phyloP scores from a whole-genome alignment of 75 land plant genomes.

The Sequoia sempervirens region DNA sequence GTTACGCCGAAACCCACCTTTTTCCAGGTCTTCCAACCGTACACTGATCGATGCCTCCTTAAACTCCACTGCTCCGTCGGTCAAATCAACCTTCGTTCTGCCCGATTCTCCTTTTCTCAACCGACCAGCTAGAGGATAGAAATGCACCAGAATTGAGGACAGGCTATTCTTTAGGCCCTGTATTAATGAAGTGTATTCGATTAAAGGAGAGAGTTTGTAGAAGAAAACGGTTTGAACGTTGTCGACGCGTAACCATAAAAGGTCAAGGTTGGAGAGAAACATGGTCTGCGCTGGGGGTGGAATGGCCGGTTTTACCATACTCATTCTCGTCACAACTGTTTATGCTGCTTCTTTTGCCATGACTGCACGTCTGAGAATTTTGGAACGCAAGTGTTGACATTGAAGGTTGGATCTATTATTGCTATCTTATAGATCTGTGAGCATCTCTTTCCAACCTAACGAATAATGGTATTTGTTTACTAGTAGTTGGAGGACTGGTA shows the following conservation, averaged over 20 bases:
- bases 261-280: background rate
- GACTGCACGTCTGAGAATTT: too few species aligned
- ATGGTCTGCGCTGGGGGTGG: background rate
- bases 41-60: background rate
- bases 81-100: background rate
- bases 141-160: conserved; percentile 3
- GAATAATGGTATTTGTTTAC: too few species aligned
- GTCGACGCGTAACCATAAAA: background rate
- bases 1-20: background rate
- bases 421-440: too few species aligned
- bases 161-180: background rate
- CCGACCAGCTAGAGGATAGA: conserved; percentile 14
- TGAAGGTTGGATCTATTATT: too few species aligned
- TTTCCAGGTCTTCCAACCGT: background rate
- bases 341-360: too few species aligned
- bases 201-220: background rate
- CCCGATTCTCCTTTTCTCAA: background rate
- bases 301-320: too few species aligned
- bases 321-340: too few species aligned
- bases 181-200: background rate
- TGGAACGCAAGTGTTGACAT: too few species aligned
- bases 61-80: background rate
- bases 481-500: too few species aligned
- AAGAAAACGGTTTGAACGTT: background rate
- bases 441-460: too few species aligned